Evolutionary conservation across 495 filamentous ascomycete genomes (phyloP), one percentile per base, ranked within the genome.

Genomic region (Xylaria venustula): DNA sequence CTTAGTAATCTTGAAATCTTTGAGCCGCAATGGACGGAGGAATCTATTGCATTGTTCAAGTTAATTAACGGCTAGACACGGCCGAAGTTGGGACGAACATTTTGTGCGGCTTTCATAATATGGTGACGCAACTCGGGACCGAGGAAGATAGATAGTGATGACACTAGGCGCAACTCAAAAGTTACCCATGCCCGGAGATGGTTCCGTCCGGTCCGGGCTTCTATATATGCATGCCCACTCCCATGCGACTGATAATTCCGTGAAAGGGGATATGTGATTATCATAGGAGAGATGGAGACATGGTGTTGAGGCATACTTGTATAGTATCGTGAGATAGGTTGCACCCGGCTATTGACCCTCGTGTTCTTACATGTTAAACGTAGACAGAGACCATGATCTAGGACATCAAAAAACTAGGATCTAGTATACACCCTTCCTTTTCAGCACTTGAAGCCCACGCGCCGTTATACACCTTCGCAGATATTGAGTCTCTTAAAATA

Each of bases 341-440:
- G 32, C 3, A 7, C 11, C 4, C 30, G 30, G 30, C 5, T 34
- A 11, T 34, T 34, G 11, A 11, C 30, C 30, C 30, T 34, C 30
- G 30, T 34, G n/a, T 34, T 34, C 11, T 34, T 11, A 34, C 11
- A 34, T 5, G 30, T 11, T 11, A 34, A 34, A 4, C 30, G 30
- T 11, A 11, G 30, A 34, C 4, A 4, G 11, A 4, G 30, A 52
- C 37, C 1, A 23, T 32, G 19, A 52, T 25, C 17, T 25, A 37
- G 49, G 20, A 25, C 30, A n/a, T 8, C 17, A 9, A 36, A 26
- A 36, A 36, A 54, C 61, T 59, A 54, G 54, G 48, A 46, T 63
- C 63, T 68, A 68, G 64, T 64, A 68, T 68, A 68, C 66, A 64
- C 54, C 40, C 37, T 41, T 23, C 41, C 17, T 26, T 30, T 17